Conservation (phyloP, 2,329 filamentous ascomycete genomes). For the Colletotrichum simmondsii region DNA sequence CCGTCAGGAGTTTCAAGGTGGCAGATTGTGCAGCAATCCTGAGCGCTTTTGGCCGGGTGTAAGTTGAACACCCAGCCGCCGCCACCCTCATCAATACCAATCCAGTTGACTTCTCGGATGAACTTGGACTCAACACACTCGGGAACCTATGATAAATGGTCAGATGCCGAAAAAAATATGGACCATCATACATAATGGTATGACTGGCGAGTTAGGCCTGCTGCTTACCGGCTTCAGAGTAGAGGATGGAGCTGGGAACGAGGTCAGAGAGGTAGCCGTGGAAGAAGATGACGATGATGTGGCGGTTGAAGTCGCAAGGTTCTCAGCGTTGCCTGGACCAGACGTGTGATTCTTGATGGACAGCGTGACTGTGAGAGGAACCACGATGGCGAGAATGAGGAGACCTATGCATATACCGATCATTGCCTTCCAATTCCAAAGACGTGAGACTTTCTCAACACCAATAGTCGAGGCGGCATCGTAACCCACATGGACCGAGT, state of each 20-base stretch:
- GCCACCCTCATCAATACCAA: conserved; percentile 22
- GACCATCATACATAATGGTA: neutral
- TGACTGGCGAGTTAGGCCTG: neutral
- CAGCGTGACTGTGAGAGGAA: neutral
- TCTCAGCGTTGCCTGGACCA: neutral
- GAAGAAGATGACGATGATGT: neutral
- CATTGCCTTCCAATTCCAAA: conserved; percentile 36
- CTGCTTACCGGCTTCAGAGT: conserved; percentile 1
- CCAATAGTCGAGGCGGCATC: neutral
- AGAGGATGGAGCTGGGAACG: neutral
- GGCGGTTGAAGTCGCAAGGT: neutral
- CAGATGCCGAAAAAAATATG: neutral
- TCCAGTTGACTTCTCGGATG: conserved; percentile 29
- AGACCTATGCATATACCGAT: conserved; percentile 44
- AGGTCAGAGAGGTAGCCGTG: neutral
- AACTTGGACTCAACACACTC: conserved; percentile 26
- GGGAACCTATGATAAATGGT: neutral
- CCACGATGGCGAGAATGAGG: neutral
- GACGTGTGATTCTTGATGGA: neutral
- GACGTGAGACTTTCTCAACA: conserved; percentile 8
- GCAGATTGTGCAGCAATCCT: conserved; percentile 33
- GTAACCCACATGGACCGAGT: neutral
- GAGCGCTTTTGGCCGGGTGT: conserved; percentile 15
- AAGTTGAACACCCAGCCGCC: conserved; percentile 32
- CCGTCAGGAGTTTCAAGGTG: conserved; percentile 20